Percentiles rank a stretch among this genome's conserved stretches.
These are phyloP conservation scores for Kurtzmaniella quercitrusa DNA, from an alignment of 1,139 yeast species.

Conservation along the genomic window DNA sequence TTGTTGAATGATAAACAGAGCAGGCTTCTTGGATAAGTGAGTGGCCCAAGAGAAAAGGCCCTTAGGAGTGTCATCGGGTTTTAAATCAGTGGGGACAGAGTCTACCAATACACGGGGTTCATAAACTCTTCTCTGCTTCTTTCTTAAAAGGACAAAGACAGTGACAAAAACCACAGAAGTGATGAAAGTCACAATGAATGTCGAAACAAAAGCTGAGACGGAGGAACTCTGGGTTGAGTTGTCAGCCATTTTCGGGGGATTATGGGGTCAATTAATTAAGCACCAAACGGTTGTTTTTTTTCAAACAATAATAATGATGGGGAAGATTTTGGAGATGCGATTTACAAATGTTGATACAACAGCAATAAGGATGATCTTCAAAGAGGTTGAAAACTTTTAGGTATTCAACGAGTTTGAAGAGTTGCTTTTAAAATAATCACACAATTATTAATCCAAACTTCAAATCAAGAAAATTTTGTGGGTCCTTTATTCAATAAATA, in stretches of 20 bases:
- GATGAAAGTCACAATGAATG: constrained; percentile 36
- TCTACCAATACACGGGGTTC: constrained; percentile 67
- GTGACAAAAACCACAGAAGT: constrained; percentile 53
- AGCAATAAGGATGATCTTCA: no score
- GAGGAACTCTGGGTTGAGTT: constrained; percentile 15
- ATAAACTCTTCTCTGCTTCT: constrained; percentile 65
- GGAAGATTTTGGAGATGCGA: background rate
- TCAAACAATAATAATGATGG: background rate
- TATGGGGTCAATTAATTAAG: background rate
- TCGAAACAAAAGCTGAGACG: constrained; percentile 38
- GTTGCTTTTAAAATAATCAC: no score
- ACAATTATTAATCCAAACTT: no score
- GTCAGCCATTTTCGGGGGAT: constrained; percentile 6
- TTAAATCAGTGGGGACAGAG: constrained; percentile 35
- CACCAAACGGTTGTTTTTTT: background rate
- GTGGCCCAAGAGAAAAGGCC: constrained; percentile 58
- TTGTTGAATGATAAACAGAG: constrained; percentile 67
- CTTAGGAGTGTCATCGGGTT: constrained; percentile 52
- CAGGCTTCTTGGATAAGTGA: constrained; percentile 50
- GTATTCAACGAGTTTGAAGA: no score
- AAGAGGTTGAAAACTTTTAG: no score
- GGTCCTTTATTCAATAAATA: background rate
- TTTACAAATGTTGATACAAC: no score
- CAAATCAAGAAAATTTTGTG: background rate
- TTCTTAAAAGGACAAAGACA: constrained; percentile 61